Conservation (phyloP, 2,329 filamentous ascomycete genomes). For the Chaetomium strumarium region DNA sequence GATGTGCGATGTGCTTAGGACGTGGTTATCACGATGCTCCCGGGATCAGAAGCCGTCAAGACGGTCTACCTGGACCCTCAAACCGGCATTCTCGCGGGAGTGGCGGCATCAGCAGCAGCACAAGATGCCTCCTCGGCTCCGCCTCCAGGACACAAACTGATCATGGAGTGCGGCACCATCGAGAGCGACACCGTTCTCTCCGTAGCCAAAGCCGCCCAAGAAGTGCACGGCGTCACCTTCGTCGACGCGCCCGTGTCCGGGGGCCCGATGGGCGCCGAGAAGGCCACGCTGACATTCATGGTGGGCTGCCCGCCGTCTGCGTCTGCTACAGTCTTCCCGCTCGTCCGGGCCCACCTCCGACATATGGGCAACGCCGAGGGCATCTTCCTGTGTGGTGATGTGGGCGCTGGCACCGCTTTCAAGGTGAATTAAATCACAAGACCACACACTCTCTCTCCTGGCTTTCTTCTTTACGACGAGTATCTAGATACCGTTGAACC, state of each 20-base stretch:
- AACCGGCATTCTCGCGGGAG: slow-evolving; percentile 31
- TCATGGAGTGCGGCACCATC: slow-evolving; percentile 31
- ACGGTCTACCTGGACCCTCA: slow-evolving; percentile 32
- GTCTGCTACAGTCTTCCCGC: slow-evolving; percentile 44
- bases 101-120: slow-evolving; percentile 12
- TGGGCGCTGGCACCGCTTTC: slow-evolving; percentile 59
- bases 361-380: slow-evolving; percentile 45
- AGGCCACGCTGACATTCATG: slow-evolving; percentile 34
- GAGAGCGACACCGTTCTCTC: slow-evolving; percentile 35
- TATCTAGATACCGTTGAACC: too few relatives aligned
- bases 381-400: slow-evolving; percentile 58
- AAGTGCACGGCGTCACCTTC: slow-evolving; percentile 26
- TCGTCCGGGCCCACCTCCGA: slow-evolving; percentile 50
- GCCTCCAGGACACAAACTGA: slow-evolving; percentile 19
- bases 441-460: too few relatives aligned
- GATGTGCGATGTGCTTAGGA: slow-evolving; percentile 26
- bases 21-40: slow-evolving; percentile 38
- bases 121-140: neutral
- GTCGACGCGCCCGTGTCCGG: slow-evolving; percentile 35
- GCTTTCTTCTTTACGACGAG: too few relatives aligned
- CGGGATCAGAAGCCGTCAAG: slow-evolving; percentile 32
- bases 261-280: slow-evolving; percentile 31
- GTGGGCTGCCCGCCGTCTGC: slow-evolving; percentile 31
- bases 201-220: slow-evolving; percentile 52
- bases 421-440: slow-evolving; percentile 31